Percentiles rank a stretch among this genome's conserved stretches.
Evolutionary conservation across 371 early-diverging fungal genomes (phyloP).

Genomic region (Pancytospora philotis): DNA sequence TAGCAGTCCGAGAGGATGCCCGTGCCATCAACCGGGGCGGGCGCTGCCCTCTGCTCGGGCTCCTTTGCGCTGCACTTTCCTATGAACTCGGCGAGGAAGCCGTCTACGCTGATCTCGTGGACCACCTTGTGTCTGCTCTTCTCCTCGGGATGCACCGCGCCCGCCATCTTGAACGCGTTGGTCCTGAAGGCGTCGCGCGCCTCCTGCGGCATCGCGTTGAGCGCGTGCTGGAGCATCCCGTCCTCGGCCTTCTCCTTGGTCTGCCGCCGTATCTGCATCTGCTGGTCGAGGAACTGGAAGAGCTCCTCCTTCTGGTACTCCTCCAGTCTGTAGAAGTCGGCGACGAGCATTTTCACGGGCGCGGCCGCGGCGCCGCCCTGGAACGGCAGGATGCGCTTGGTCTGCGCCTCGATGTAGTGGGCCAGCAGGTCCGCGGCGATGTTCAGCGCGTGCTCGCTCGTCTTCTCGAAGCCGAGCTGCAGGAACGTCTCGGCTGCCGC

Average conservation of each 20-base stretch:
- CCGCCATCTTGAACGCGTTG: not conserved
- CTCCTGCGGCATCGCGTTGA: not conserved
- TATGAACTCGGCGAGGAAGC: not conserved
- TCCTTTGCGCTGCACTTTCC: not conserved
- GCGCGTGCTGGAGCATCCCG: not conserved
- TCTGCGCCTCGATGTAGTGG: slow-evolving; percentile 33
- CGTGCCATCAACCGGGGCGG: too few species aligned
- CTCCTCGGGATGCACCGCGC: not conserved
- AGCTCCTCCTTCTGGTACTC: slow-evolving; percentile 18
- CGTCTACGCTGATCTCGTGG: not conserved
- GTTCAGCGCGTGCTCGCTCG: slow-evolving; percentile 42
- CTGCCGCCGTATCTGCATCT: slow-evolving; percentile 5
- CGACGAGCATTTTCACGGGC: not conserved
- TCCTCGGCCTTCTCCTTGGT: not conserved
- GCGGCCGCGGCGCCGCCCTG: not conserved
- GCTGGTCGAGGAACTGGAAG: slow-evolving; percentile 17
- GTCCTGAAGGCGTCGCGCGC: not conserved
- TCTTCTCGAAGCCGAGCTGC: slow-evolving; percentile 53
- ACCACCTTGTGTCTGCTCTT: not conserved
- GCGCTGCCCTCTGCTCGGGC: not conserved
- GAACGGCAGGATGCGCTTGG: not conserved
- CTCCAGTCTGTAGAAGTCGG: not conserved
- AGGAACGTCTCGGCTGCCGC: slow-evolving; percentile 38
- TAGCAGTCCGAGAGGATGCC: too few species aligned
- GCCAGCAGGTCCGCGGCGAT: slow-evolving; percentile 41